Evolutionary conservation across 495 filamentous ascomycete species (phyloP), one percentile per base, ranked within the genome.

Genomic region (Pseudomonodictys pantanalensis): DNA sequence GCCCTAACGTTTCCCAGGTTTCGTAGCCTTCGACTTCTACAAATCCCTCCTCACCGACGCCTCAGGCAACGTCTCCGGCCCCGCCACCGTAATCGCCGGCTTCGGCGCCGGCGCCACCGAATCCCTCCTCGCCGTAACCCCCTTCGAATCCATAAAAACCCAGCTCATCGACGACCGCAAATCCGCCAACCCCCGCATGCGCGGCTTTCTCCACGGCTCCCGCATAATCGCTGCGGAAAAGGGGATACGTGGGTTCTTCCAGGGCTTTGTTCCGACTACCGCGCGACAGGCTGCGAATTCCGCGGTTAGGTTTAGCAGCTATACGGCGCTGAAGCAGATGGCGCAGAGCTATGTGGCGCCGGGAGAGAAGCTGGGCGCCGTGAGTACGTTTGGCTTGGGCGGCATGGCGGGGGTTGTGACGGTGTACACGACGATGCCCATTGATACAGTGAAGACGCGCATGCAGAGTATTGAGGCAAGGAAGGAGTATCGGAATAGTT

Each of bases 141-240:
- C 93, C 0, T 97, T 96, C 65, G 93, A 98, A 75, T 93, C 89
- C 71, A 97, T 98, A 71, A 98, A 98, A 76, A 98, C 93, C 28
- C 91, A 90, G 62, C 71, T 97, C 86, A 98, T 98, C 64, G 93
- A 98, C 69, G 93, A 98, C 74, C 88, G 91, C 58, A 98, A 97
- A 75, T 83, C 83, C 11, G 79, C 83, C 25, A 93, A 87, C 1
- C 91, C 91, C 2, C 85, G 92, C 2, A 88, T 97, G 84, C 84
- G 85, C 24, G 93, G 93, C 25, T 97, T 98, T 74, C 74, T 98
- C 20, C 91, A 97, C 68, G 93, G 92, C 18, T 86, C 90, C 23
- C 83, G 82, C 25, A 80, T 97, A 33, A 97, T 98, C 50, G 86
- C 81, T 33, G 83, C 88, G 45, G 93, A 98, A 72, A 81, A 91